These are phyloP conservation scores for Lactarius psammicola DNA, from an alignment of 768 basidiomycete species.

Conservation along the genomic window DNA sequence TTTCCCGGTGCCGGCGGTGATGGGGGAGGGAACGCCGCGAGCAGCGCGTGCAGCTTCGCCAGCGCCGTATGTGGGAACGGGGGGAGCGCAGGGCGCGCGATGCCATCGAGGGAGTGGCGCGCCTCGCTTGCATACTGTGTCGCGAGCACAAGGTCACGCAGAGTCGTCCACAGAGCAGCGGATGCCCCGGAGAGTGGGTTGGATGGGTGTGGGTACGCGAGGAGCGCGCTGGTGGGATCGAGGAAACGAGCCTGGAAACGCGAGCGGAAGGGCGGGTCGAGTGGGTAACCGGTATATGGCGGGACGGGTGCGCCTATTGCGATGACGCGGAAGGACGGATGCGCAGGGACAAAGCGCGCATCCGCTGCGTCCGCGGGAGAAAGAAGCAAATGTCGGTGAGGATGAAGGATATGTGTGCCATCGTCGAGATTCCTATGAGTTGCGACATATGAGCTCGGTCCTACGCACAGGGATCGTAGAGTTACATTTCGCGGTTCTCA, in stretches of 20 bases:
- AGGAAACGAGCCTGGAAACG: conserved; percentile 68
- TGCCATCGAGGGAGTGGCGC: conserved; percentile 49
- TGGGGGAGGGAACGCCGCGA: conserved; percentile 52
- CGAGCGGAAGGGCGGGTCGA: conserved; percentile 66
- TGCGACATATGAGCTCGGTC: not conserved
- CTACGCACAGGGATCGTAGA: not conserved
- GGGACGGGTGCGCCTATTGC: conserved; percentile 70
- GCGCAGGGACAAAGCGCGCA: conserved; percentile 59
- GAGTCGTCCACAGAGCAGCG: conserved; percentile 40
- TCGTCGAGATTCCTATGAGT: conserved; percentile 61
- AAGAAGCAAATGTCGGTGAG: conserved; percentile 55
- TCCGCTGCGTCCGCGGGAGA: conserved; percentile 26
- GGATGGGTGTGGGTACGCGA: conserved; percentile 38
- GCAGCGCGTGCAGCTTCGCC: conserved; percentile 47
- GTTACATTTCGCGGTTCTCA: conserved; percentile 69
- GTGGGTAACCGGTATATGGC: conserved; percentile 61
- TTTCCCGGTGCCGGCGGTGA: conserved; percentile 35
- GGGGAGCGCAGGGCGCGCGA: conserved; percentile 53
- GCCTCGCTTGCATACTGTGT: conserved; percentile 64
- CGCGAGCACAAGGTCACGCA: conserved; percentile 57
- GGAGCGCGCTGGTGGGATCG: conserved; percentile 54
- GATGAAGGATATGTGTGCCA: conserved; percentile 67
- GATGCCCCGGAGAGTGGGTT: conserved; percentile 13
- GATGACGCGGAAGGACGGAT: conserved; percentile 65
- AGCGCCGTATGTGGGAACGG: conserved; percentile 67